Conservation (phyloP, 768 basidiomycete species). For the Naganishia vaughanmartiniae region DNA sequence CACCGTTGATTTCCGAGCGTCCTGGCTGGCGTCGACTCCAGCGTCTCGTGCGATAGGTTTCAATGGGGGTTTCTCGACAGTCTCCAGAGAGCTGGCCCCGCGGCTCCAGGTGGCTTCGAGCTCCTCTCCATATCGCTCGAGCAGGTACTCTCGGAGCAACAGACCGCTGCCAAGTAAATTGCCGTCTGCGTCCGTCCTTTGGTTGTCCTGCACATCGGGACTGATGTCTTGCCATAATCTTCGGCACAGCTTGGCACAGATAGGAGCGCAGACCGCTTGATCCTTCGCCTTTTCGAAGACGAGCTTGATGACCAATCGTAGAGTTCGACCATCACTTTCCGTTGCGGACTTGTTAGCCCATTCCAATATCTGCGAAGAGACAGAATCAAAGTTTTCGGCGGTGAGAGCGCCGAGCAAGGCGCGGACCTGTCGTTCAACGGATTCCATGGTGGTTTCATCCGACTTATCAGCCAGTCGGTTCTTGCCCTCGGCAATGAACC, state of each 20-base stretch:
- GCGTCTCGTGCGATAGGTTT: conserved; percentile 55
- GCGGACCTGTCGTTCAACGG: conserved; percentile 91
- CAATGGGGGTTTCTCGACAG: conserved; percentile 75
- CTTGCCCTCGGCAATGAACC: background rate
- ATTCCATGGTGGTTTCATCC: conserved; percentile 71
- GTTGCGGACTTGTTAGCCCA: conserved; percentile 93
- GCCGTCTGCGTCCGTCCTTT: conserved; percentile 73
- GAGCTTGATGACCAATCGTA: conserved; percentile 91
- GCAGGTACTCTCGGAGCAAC: conserved; percentile 91
- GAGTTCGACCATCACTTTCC: conserved; percentile 87
- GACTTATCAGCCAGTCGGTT: conserved; percentile 48
- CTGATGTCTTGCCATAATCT: conserved; percentile 95
- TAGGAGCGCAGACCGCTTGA: conserved; percentile 77
- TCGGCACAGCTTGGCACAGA: conserved; percentile 80
- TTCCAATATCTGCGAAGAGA: conserved; percentile 87
- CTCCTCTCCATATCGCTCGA: conserved; percentile 95
- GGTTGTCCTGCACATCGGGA: conserved; percentile 79
- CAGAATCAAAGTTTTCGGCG: conserved; percentile 92
- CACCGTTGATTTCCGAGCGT: conserved; percentile 70
- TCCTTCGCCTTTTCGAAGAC: conserved; percentile 98
- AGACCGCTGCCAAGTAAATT: conserved; percentile 87
- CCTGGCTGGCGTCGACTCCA: conserved; percentile 59
- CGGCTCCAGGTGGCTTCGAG: too few species aligned
- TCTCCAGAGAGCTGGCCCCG: too few species aligned
- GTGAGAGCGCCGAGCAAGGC: conserved; percentile 88